Percentiles rank a stretch among this genome's conserved stretches.
Conservation (phyloP, 768 basidiomycete species). For the Nevesoporus exiguus region DNA sequence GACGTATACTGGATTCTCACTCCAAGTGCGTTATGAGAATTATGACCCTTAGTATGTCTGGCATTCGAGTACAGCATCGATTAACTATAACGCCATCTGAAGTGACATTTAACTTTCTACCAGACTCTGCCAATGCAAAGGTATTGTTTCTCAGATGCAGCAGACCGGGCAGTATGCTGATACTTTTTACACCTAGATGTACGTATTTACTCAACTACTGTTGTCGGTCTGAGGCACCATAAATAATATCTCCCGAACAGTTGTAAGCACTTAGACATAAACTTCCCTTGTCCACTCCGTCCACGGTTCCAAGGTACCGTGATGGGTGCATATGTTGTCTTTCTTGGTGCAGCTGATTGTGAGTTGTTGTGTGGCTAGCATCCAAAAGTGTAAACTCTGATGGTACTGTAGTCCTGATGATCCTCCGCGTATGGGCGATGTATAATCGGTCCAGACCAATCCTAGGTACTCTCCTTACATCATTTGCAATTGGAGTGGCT, state of each 20-base stretch:
- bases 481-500: background rate
- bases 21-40: background rate
- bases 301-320: conserved; percentile 1
- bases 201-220: background rate
- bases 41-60: background rate
- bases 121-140: background rate
- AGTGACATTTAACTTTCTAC: conserved; percentile 4
- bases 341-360: conserved; percentile 2
- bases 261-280: background rate
- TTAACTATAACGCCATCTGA: background rate
- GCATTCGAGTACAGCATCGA: background rate
- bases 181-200: background rate
- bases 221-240: background rate
- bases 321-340: background rate
- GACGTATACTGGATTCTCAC: background rate
- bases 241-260: background rate
- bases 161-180: background rate
- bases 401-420: background rate
- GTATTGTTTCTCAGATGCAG: background rate
- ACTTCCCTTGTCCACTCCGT: background rate
- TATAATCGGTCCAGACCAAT: background rate
- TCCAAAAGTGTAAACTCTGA: background rate
- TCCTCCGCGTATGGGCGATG: conserved; percentile 1
- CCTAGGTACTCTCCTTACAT: background rate
- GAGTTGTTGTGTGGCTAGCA: background rate